Evolutionary conservation across 805 yeast genomes (phyloP).

Genomic region (Zygoascus flipseniorum): DNA sequence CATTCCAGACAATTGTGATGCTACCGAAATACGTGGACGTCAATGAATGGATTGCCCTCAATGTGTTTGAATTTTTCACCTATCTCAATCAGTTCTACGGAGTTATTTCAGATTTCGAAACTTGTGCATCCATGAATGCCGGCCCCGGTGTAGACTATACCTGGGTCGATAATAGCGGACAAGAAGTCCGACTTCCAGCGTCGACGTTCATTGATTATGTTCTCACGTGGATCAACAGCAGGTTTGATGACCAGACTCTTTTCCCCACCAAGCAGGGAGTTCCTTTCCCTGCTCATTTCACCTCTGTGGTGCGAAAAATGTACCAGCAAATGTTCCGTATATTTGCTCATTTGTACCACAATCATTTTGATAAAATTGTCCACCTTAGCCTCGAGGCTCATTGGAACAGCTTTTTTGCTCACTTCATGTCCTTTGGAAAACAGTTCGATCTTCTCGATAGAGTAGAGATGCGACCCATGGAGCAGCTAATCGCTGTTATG

Average conservation of each 20-base stretch:
- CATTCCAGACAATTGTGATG: constrained; percentile 91
- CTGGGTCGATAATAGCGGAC: constrained; percentile 79
- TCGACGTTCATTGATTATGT: constrained; percentile 88
- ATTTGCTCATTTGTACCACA: constrained; percentile 90
- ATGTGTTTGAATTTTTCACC: constrained; percentile 80
- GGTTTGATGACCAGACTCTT: constrained; percentile 77
- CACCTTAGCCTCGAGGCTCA: constrained; percentile 92
- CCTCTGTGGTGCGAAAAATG: constrained; percentile 77
- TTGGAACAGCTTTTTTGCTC: constrained; percentile 96
- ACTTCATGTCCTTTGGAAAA: constrained; percentile 76
- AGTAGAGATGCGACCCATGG: constrained; percentile 70
- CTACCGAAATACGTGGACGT: constrained; percentile 90
- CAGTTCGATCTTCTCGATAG: constrained; percentile 77
- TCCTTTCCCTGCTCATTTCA: constrained; percentile 82
- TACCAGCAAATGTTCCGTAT: constrained; percentile 89
- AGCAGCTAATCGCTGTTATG: constrained; percentile 65
- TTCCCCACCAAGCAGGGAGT: constrained; percentile 88
- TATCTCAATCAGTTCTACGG: constrained; percentile 84
- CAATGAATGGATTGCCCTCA: constrained; percentile 94
- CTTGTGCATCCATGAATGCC: constrained; percentile 90
- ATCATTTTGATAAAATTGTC: constrained; percentile 89
- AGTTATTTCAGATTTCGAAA: constrained; percentile 80
- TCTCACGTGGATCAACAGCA: constrained; percentile 79
- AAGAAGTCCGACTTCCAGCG: constrained; percentile 83
- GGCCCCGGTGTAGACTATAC: constrained; percentile 86